These are phyloP conservation scores for Aureobasidium sp. DNA, from an alignment of 2,329 filamentous ascomycete genomes.

Conservation along the genomic window DNA sequence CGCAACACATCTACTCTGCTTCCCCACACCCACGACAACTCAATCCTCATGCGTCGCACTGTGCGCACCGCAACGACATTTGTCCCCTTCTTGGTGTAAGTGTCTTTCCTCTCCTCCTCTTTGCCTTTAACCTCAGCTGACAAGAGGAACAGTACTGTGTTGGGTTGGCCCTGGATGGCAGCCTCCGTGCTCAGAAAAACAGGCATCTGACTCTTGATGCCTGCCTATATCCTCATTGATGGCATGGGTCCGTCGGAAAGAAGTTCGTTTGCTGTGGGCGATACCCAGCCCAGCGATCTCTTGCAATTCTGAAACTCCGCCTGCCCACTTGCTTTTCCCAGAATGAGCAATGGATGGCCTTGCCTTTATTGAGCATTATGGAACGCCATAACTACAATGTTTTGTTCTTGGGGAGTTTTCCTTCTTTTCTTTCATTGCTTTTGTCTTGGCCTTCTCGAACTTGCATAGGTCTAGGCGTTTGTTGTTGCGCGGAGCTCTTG, in stretches of 20 bases:
- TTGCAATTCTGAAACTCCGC: neutral
- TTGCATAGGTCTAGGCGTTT: too few species aligned
- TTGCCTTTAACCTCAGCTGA: neutral
- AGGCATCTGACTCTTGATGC: conserved; percentile 5
- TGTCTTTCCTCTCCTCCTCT: too few species aligned
- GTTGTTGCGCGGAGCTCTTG: too few species aligned
- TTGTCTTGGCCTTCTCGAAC: too few species aligned
- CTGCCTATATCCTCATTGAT: neutral
- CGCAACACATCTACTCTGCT: conserved; percentile 3
- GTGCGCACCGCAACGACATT: neutral
- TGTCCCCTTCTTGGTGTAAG: neutral
- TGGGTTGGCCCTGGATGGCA: conserved; percentile 1
- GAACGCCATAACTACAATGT: neutral
- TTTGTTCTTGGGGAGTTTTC: too few species aligned
- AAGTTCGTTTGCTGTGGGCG: neutral
- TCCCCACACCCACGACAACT: conserved; percentile 5
- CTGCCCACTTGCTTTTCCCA: too few species aligned
- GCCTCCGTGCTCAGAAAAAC: neutral
- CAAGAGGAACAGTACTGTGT: neutral
- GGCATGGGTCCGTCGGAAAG: conserved; percentile 2
- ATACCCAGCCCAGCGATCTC: neutral
- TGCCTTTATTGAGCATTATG: neutral
- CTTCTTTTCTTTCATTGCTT: too few species aligned
- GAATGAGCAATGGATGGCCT: too few species aligned
- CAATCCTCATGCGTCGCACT: neutral